phyloP scores from a whole-genome alignment of 139 green algal species.

The Chlamydomonas schloesseri region DNA sequence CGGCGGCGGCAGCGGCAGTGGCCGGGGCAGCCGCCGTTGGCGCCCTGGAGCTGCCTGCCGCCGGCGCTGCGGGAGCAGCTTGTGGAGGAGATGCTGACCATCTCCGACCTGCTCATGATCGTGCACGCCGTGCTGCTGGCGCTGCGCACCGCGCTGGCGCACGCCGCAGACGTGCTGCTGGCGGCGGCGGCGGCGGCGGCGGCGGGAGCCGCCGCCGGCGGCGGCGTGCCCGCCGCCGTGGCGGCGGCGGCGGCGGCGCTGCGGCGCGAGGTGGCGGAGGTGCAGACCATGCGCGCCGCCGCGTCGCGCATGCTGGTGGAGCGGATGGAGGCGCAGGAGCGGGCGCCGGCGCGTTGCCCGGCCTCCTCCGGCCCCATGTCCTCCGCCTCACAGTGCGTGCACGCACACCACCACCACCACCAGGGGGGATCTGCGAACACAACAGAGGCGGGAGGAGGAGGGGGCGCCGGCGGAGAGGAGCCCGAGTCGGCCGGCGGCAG shows the following conservation, averaged over 20 bases:
- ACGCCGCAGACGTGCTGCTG: neutral
- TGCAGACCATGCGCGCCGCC: slow-evolving; percentile 4
- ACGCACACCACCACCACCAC: neutral
- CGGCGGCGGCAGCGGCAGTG: neutral
- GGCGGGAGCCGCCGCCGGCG: neutral
- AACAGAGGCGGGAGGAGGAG: neutral
- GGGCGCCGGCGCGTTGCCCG: neutral
- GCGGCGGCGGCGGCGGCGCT: slow-evolving; percentile 19
- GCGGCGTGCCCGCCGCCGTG: neutral
- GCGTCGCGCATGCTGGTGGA: slow-evolving; percentile 20
- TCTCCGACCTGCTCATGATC: slow-evolving; percentile 24
- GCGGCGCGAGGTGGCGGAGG: slow-evolving; percentile 38
- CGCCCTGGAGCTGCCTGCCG: neutral
- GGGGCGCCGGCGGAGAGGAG: neutral
- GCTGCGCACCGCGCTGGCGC: slow-evolving; percentile 26
- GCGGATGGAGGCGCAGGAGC: slow-evolving; percentile 30
- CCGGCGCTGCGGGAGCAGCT: slow-evolving; percentile 12
- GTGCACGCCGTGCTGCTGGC: slow-evolving; percentile 18
- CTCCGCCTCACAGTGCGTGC: neutral
- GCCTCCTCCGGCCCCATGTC: neutral
- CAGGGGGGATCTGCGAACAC: neutral
- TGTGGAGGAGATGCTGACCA: slow-evolving; percentile 25
- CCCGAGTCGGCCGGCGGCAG: neutral
- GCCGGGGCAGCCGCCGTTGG: neutral
- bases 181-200: neutral